Percentiles rank a stretch among this genome's conserved stretches.
phyloP scores from a whole-genome alignment of 2,329 filamentous ascomycete genomes.

The Talaromyces atroroseus region DNA sequence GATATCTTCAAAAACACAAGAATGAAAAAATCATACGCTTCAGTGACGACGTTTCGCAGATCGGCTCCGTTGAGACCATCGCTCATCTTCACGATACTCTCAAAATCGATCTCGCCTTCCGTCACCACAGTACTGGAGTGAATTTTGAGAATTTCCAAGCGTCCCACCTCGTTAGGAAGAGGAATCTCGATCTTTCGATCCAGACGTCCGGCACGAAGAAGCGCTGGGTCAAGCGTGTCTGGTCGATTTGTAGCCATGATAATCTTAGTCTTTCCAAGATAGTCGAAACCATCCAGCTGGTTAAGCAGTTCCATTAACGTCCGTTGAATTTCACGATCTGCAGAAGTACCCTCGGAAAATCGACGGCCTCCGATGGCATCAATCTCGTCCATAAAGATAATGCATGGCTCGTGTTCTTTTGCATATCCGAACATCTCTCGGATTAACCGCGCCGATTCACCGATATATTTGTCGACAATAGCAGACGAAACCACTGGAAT shows the following conservation, averaged over 20 bases:
- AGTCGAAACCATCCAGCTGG: slow-evolving; percentile 98
- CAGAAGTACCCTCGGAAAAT: slow-evolving; percentile 95
- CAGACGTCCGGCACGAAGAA: slow-evolving; percentile 68
- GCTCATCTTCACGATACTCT: slow-evolving; percentile 99
- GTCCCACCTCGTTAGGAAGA: slow-evolving; percentile 91
- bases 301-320: slow-evolving; percentile 98
- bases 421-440: slow-evolving; percentile 99
- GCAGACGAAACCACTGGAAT: slow-evolving; percentile 85
- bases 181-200: slow-evolving; percentile 98
- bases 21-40: slow-evolving; percentile 66
- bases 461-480: slow-evolving; percentile 99
- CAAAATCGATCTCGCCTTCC: slow-evolving; percentile 95
- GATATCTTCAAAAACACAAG: not conserved
- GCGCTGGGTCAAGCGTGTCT: slow-evolving; percentile 87
- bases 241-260: slow-evolving; percentile 99
- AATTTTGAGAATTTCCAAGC: slow-evolving; percentile 97
- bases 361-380: slow-evolving; percentile 95
- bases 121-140: slow-evolving; percentile 79
- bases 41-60: slow-evolving; percentile 94
- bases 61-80: slow-evolving; percentile 97
- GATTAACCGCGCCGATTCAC: slow-evolving; percentile 93
- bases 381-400: slow-evolving; percentile 99
- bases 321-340: slow-evolving; percentile 95
- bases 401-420: slow-evolving; percentile 98
- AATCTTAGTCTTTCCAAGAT: slow-evolving; percentile 98